Base-by-base conservation (phyloP, 2,329 filamentous ascomycete genomes). In the Fusarium newnesense region DNA sequence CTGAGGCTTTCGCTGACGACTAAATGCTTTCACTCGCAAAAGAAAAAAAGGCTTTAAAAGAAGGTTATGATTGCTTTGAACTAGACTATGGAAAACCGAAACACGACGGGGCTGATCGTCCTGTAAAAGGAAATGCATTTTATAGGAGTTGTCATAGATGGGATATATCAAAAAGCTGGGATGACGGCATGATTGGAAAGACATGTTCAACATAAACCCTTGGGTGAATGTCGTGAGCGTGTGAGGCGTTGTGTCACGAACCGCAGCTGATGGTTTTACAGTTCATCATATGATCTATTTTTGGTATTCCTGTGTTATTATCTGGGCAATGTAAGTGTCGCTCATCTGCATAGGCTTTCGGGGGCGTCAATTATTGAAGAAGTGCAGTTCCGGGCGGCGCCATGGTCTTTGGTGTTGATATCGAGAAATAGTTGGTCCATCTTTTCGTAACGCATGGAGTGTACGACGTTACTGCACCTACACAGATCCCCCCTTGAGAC, bases 1-100 rank as follows among this genome's bases (percentile, higher is more conserved):
- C 78, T 39, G 84, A 85, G 76, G 83, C 83, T 24, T 85, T 85
- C 65, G 80, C 78, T 34, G 80, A 85, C 34, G 82, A 81, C 50
- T 84, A 74, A 75, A 49, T 49, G 26, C 7, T 37, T 46, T 34
- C n/a, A 19, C n/a, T 19, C 19, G 18, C 18, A 15, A 21, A 15
- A 30, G n/a, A 24, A 60, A 60, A 32, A 44, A 36, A 34, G n/a
- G 32, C 11, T 24, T 37, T 62, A 40, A 49, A 39, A 39, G 56
- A 59, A 50, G 46, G 44, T 42, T 36, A 40, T 34, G 49, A 64
- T 75, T 73, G 39, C 36, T 69, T 74, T 65, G 44, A 40, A 59
- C 52, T 74, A 74, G 67, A 72, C 37, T 39, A 72, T 39, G 57
- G 64, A 60, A 60, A 67, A 67, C 39, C 39, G 50, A 61, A 73